These are phyloP conservation scores for Myriosclerotinia scirpicola DNA, from an alignment of 2,329 filamentous ascomycete genomes.

Conservation along the genomic window DNA sequence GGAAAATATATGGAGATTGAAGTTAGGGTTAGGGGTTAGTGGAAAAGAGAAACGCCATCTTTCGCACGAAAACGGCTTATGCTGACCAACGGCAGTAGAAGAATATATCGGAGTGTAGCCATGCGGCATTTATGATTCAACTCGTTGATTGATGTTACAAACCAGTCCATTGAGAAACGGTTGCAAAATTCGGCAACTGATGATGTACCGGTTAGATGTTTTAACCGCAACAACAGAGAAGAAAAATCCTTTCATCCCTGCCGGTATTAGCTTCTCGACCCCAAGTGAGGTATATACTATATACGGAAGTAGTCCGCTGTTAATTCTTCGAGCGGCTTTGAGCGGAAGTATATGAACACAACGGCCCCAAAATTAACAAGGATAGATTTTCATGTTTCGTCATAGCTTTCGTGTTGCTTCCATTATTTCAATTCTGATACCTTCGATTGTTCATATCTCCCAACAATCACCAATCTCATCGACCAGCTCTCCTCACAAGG, in stretches of 20 bases:
- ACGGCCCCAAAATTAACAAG: background rate
- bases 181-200: no score
- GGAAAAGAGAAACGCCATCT: background rate
- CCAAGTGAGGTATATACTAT: background rate
- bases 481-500: background rate
- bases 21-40: background rate
- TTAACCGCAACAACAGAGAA: background rate
- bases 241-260: background rate
- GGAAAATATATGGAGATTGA: conserved; percentile 15
- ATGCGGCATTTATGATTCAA: conserved; percentile 1
- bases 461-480: background rate
- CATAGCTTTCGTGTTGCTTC: background rate
- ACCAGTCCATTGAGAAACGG: background rate
- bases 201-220: no score
- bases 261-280: background rate
- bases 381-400: background rate
- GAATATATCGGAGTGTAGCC: background rate
- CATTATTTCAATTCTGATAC: background rate
- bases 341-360: background rate
- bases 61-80: background rate
- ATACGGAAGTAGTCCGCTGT: background rate
- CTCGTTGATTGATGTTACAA: background rate
- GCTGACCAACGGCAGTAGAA: background rate
- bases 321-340: background rate
- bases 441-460: background rate